Percentiles rank a stretch among this genome's conserved stretches.
phyloP scores from a whole-genome alignment of 257 asterid genomes.

The Perilla frutescens region DNA sequence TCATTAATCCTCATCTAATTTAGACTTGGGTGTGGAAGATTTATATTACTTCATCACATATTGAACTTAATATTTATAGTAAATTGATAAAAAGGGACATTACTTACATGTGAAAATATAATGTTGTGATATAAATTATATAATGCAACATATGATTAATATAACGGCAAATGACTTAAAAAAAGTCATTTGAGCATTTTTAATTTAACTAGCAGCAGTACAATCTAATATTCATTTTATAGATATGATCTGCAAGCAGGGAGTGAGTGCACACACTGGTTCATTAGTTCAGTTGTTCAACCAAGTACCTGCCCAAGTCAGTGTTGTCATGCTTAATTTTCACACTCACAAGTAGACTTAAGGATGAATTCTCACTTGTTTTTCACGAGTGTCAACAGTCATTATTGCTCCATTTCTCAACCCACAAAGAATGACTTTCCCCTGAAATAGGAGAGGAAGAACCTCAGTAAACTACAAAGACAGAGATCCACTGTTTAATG shows the following conservation, averaged over 20 bases:
- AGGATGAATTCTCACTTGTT: constrained; percentile 53
- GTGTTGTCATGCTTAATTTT: constrained; percentile 9
- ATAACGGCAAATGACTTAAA: too few species aligned
- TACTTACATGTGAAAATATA: too few species aligned
- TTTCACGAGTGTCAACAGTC: constrained; percentile 79
- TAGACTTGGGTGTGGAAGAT: neutral
- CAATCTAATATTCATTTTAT: too few species aligned
- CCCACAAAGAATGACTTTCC: constrained; percentile 69
- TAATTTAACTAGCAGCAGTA: too few species aligned
- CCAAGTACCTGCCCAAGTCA: neutral
- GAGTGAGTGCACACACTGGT: too few species aligned
- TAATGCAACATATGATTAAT: too few species aligned
- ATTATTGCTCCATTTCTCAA: constrained; percentile 84
- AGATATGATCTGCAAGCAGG: too few species aligned
- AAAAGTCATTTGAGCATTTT: too few species aligned
- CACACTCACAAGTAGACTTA: constrained; percentile 15
- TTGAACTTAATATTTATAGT: too few species aligned
- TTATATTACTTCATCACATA: neutral
- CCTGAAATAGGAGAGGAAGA: constrained; percentile 52
- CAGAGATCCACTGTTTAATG: constrained; percentile 20
- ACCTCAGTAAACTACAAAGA: constrained; percentile 13
- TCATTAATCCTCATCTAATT: neutral
- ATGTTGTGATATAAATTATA: too few species aligned
- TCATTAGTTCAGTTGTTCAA: too few species aligned
- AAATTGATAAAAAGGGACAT: too few species aligned